Percentiles rank a stretch among this genome's conserved stretches.
Conservation (phyloP, 164 flowering plant species). For the Magnolia changhungtana region DNA sequence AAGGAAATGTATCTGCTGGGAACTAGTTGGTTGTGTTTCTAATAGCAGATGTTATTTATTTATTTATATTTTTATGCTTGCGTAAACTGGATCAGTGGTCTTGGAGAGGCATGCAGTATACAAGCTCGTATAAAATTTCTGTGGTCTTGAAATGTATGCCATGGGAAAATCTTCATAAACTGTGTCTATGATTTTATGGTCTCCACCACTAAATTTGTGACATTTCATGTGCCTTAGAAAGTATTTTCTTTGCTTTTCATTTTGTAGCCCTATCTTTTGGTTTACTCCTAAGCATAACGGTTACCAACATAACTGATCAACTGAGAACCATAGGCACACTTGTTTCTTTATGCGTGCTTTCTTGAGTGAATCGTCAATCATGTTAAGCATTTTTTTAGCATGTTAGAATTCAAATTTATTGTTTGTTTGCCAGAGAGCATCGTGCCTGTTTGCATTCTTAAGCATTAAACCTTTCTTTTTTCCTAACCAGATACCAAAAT, state of each 20-base stretch:
- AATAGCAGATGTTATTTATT: too few species aligned
- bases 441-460: neutral
- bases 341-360: neutral
- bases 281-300: neutral
- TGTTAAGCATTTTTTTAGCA: neutral
- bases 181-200: too few species aligned
- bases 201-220: too few species aligned
- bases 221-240: neutral
- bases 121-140: neutral
- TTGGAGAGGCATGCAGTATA: neutral
- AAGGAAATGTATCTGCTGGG: too few species aligned
- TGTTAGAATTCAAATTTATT: neutral
- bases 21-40: too few species aligned
- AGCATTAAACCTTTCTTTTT: neutral
- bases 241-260: neutral
- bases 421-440: neutral
- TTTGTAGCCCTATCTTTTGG: neutral
- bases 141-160: neutral
- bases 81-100: too few species aligned
- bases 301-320: neutral
- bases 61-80: too few species aligned
- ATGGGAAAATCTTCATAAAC: neutral
- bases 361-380: neutral
- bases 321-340: neutral
- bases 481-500: neutral